Evolutionary conservation across 345 rosid genomes (phyloP).

Genomic region (Physaria fendleri): DNA sequence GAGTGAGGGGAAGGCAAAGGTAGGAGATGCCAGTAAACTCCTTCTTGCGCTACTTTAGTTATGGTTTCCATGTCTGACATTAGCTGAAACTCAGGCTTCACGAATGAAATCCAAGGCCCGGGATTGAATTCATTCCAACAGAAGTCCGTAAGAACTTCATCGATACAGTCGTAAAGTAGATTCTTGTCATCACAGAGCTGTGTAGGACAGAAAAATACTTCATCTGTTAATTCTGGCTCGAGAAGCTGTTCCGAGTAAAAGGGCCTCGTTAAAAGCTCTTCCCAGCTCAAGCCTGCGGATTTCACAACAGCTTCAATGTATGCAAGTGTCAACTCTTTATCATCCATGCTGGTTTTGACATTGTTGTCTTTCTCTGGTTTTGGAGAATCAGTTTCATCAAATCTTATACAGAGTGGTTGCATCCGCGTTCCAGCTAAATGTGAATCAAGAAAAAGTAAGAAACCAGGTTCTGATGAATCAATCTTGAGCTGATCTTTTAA

Average conservation of each 20-base stretch:
- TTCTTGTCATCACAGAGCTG: conserved; percentile 44
- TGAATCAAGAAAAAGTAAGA: conserved; percentile 29
- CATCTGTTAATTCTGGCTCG: conserved; percentile 43
- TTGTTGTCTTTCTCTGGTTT: conserved; percentile 31
- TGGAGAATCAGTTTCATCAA: conserved; percentile 55
- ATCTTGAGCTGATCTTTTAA: background rate
- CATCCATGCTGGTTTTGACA: conserved; percentile 38
- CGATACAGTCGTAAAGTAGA: conserved; percentile 62
- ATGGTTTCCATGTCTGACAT: conserved; percentile 41
- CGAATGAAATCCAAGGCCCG: conserved; percentile 47
- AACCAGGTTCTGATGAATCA: conserved; percentile 1
- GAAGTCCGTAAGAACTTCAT: conserved; percentile 65
- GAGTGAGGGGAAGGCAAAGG: conserved; percentile 63
- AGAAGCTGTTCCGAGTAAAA: conserved; percentile 59
- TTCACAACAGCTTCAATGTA: conserved; percentile 51
- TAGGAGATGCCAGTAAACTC: conserved; percentile 63
- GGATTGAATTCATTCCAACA: conserved; percentile 36
- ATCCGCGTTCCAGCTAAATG: conserved; percentile 47
- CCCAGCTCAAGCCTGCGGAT: conserved; percentile 57
- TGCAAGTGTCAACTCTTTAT: conserved; percentile 39
- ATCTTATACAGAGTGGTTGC: conserved; percentile 51
- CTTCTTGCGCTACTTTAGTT: conserved; percentile 52
- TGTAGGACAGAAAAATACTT: conserved; percentile 44
- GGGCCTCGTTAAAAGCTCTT: conserved; percentile 51
- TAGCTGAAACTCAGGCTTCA: conserved; percentile 46